phyloP scores from a whole-genome alignment of 2,329 filamentous ascomycete genomes.

The Byssoonygena ceratinophila region DNA sequence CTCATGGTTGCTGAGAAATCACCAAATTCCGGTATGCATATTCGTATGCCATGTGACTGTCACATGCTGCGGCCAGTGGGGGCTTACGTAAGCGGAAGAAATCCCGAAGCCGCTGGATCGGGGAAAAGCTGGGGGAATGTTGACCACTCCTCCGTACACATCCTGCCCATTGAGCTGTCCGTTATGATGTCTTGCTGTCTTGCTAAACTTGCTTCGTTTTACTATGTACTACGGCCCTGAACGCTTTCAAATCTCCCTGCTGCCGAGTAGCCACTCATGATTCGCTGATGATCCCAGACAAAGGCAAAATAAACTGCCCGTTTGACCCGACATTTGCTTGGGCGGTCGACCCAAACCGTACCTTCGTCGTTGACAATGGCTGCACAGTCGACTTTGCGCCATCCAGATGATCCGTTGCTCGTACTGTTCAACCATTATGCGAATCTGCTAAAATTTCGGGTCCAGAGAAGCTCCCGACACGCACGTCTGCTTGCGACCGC shows the following conservation, averaged over 20 bases:
- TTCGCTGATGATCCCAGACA: not conserved
- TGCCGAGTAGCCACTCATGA: not conserved
- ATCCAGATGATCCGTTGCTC: constrained; percentile 54
- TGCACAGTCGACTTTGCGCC: constrained; percentile 71
- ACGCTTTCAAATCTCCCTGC: not conserved
- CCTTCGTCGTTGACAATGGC: constrained; percentile 52
- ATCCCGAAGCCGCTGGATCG: not conserved
- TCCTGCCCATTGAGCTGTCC: not conserved
- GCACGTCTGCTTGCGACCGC: constrained; percentile 67
- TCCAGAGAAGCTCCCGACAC: constrained; percentile 57
- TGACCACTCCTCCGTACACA: too few relatives aligned
- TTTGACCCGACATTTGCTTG: not conserved
- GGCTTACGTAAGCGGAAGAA: not conserved
- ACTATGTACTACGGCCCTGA: not conserved
- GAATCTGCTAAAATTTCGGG: constrained; percentile 38
- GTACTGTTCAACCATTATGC: constrained; percentile 47
- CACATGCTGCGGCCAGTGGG: not conserved
- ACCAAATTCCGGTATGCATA: not conserved
- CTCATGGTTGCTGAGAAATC: too few relatives aligned
- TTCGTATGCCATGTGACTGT: constrained; percentile 1
- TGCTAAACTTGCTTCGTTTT: not conserved
- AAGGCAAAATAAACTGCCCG: not conserved
- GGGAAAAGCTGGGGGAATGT: not conserved
- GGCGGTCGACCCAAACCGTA: not conserved
- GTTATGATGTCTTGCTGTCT: not conserved